Conservation (phyloP, 1,284 basidiomycete genomes). For the Ustanciosporium gigantosporum region DNA sequence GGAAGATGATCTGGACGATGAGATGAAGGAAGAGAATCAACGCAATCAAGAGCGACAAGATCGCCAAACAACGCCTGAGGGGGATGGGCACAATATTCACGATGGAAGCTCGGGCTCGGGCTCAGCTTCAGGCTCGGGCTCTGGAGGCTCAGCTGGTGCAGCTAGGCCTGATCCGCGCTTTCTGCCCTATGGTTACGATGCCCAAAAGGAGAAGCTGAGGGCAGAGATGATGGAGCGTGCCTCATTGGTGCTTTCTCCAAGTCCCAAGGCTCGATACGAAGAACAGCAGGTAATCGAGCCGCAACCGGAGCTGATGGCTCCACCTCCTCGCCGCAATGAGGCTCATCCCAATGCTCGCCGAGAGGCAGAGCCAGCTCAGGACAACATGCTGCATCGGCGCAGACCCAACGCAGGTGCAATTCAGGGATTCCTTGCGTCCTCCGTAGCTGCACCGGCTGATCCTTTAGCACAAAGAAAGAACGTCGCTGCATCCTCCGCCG, state of each 20-base stretch:
- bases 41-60: not conserved
- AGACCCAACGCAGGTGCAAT: not conserved
- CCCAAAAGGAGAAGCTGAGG: slow-evolving; percentile 23
- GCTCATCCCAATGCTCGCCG: slow-evolving; percentile 8
- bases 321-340: slow-evolving; percentile 32
- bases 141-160: slow-evolving; percentile 8
- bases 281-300: slow-evolving; percentile 3
- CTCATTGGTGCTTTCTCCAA: slow-evolving; percentile 32
- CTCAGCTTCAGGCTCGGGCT: slow-evolving; percentile 16
- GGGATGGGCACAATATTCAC: not conserved
- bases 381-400: not conserved
- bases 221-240: slow-evolving; percentile 38
- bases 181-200: slow-evolving; percentile 36
- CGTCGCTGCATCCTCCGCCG: slow-evolving; percentile 14
- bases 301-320: slow-evolving; percentile 23
- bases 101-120: slow-evolving; percentile 28
- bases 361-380: not conserved
- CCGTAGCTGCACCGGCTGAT: slow-evolving; percentile 20
- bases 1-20: slow-evolving; percentile 37
- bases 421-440: slow-evolving; percentile 33
- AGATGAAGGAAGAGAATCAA: slow-evolving; percentile 7
- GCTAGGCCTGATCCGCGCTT: slow-evolving; percentile 15
- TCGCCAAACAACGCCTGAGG: not conserved
- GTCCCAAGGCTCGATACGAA: slow-evolving; percentile 3
- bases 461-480: slow-evolving; percentile 20